These are phyloP conservation scores for Calonectria henricotiae DNA, from an alignment of 2,329 filamentous ascomycete genomes.

Conservation along the genomic window DNA sequence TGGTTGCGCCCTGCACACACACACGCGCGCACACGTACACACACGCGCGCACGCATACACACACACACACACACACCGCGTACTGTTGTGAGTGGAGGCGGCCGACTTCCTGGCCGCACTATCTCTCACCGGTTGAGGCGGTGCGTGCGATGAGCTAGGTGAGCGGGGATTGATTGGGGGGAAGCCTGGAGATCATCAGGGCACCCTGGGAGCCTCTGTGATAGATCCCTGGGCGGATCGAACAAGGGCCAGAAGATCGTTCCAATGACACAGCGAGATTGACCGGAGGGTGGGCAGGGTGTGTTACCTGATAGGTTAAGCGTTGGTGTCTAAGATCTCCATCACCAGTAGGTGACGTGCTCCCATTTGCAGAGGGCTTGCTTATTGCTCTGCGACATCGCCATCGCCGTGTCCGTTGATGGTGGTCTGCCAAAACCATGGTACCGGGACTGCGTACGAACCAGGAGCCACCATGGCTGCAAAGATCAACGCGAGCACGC, in stretches of 20 bases:
- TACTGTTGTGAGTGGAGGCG: slow-evolving; percentile 2
- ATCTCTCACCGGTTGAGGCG: slow-evolving; percentile 15
- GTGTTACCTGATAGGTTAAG: slow-evolving; percentile 29
- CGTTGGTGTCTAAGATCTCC: slow-evolving; percentile 21
- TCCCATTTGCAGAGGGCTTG: slow-evolving; percentile 4
- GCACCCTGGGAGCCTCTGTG: neutral
- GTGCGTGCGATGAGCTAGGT: slow-evolving; percentile 9
- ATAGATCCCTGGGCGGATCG: slow-evolving; percentile 12
- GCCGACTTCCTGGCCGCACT: slow-evolving; percentile 4
- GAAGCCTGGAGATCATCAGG: slow-evolving; percentile 14
- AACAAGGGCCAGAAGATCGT: neutral
- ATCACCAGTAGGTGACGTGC: slow-evolving; percentile 1
- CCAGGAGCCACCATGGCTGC: neutral
- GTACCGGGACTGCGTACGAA: neutral
- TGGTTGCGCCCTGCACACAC: neutral
- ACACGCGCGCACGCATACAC: neutral
- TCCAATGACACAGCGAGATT: slow-evolving; percentile 14
- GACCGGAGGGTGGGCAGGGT: neutral
- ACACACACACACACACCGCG: neutral
- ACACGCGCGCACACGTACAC: neutral
- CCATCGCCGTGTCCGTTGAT: slow-evolving; percentile 23
- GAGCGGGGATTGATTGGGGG: slow-evolving; percentile 1
- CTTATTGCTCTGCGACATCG: slow-evolving; percentile 13
- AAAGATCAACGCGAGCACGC: slow-evolving; percentile 15
- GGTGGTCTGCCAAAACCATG: neutral